Evolutionary conservation across 1,139 yeast genomes (phyloP).

Genomic region (Pichia sp.): DNA sequence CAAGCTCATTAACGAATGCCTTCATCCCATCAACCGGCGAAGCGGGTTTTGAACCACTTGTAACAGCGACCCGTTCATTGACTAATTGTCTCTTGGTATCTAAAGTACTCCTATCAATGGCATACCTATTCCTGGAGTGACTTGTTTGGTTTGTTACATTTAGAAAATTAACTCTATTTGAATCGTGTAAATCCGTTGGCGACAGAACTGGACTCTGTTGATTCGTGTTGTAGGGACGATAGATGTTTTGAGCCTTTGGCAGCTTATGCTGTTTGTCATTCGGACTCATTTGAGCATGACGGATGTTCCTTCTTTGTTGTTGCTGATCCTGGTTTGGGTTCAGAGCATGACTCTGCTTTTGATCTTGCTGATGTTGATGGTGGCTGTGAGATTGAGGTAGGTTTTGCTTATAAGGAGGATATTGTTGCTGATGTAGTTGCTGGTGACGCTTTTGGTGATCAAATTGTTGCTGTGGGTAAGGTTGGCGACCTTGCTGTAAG

Average conservation of each 20-base stretch:
- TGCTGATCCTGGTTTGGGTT: conserved; percentile 6
- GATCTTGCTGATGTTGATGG: conserved; percentile 13
- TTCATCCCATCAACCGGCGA: background rate
- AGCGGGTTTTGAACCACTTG: background rate
- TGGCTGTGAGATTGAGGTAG: conserved; percentile 3
- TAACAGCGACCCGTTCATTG: background rate
- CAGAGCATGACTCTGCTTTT: conserved; percentile 5
- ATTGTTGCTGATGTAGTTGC: conserved; percentile 5
- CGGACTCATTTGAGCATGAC: background rate
- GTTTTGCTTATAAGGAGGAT: background rate
- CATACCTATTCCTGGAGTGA: conserved; percentile 10
- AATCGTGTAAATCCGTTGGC: conserved; percentile 2
- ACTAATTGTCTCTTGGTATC: background rate
- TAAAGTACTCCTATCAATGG: conserved; percentile 1
- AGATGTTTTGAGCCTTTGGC: conserved; percentile 7
- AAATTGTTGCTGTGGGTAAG: conserved; percentile 15
- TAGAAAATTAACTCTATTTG: background rate
- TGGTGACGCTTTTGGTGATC: conserved; percentile 9
- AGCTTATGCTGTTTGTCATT: background rate
- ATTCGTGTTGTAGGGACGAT: background rate
- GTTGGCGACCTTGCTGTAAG: background rate
- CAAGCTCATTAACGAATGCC: background rate
- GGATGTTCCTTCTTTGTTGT: conserved; percentile 5
- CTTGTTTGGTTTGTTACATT: background rate
- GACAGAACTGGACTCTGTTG: conserved; percentile 1